Evolutionary conservation across 2,329 filamentous ascomycete species (phyloP).

Genomic region (Sclerotinia subarctica): DNA sequence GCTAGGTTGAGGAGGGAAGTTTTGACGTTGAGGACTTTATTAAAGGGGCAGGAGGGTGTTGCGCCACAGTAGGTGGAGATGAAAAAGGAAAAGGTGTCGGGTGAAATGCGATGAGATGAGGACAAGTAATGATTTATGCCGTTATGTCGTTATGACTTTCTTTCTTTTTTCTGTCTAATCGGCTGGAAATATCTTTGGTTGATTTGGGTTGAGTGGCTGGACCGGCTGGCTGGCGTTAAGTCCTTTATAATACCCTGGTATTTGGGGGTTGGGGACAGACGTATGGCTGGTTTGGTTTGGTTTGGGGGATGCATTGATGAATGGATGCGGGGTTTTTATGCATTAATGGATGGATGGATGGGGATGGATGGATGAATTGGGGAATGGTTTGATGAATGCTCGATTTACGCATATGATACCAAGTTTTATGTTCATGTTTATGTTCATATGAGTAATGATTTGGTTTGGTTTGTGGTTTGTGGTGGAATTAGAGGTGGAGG

Average conservation of each 20-base stretch:
- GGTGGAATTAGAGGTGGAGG: neutral
- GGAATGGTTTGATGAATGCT: neutral
- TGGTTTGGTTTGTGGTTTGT: neutral
- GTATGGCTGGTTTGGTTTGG: neutral
- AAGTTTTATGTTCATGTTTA: neutral
- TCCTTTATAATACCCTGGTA: neutral
- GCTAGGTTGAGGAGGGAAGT: conserved; percentile 78
- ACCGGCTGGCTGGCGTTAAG: conserved; percentile 11
- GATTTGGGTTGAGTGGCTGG: neutral
- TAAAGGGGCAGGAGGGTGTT: conserved; percentile 27
- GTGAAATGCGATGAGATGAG: neutral
- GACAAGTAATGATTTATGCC: conserved; percentile 15
- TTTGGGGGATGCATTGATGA: neutral
- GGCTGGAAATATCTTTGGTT: neutral
- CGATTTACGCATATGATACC: conserved; percentile 1
- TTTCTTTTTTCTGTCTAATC: neutral
- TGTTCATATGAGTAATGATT: neutral
- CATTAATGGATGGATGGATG: neutral
- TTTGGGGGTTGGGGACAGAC: neutral
- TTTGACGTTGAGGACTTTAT: conserved; percentile 42
- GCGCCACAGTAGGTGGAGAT: neutral
- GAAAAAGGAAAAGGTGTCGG: neutral
- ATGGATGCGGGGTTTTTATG: too few species aligned
- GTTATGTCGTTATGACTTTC: conserved; percentile 16
- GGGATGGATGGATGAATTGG: neutral